These are phyloP conservation scores for Penicillium salamii DNA, from an alignment of 495 filamentous ascomycete species.

Conservation along the genomic window DNA sequence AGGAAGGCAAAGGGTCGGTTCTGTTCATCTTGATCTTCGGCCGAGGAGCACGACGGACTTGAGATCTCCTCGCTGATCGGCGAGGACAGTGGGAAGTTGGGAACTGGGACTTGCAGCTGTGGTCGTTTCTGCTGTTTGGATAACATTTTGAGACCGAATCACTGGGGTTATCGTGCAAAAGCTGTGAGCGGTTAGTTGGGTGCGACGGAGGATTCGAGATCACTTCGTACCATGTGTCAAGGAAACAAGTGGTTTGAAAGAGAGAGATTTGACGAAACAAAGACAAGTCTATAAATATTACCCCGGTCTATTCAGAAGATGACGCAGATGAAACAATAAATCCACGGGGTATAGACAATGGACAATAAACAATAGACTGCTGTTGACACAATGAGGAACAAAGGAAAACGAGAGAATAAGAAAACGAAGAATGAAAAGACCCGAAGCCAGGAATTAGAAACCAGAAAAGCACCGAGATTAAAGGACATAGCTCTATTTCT, in stretches of 20 bases:
- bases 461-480: neutral
- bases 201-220: neutral
- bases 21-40: conserved; percentile 30
- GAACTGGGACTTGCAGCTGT: conserved; percentile 32
- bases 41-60: conserved; percentile 36
- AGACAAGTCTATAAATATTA: conserved; percentile 21
- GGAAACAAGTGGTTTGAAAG: neutral
- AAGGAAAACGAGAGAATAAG: conserved; percentile 1
- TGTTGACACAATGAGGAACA: conserved; percentile 7
- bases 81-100: conserved; percentile 43
- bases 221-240: conserved; percentile 16
- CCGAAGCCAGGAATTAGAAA: neutral
- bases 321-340: conserved; percentile 22
- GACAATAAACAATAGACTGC: conserved; percentile 4
- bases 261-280: conserved; percentile 7
- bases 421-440: neutral
- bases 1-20: conserved; percentile 32
- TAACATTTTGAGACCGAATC: conserved; percentile 20
- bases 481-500: conserved; percentile 8
- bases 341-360: conserved; percentile 18
- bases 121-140: conserved; percentile 23
- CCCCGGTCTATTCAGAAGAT: neutral
- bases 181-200: neutral
- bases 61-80: conserved; percentile 44
- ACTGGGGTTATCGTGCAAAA: neutral